Evolutionary conservation across 1,284 basidiomycete genomes (phyloP).

Genomic region (Rhodotorula mucilaginosa): DNA sequence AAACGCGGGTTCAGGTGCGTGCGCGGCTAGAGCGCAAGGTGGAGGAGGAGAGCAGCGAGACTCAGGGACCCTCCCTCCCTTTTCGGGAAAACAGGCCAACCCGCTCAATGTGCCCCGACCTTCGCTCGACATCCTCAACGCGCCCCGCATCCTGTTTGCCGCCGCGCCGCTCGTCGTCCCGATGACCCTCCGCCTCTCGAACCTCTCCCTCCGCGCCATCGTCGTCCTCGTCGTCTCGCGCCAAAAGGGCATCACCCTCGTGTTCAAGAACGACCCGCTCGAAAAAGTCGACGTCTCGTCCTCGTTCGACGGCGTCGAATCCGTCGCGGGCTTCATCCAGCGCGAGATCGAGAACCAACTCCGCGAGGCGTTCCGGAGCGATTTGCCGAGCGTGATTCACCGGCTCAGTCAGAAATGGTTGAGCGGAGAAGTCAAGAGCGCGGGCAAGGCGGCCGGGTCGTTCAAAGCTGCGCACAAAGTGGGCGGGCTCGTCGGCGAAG

Average conservation of each 20-base stretch:
- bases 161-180: constrained; percentile 92
- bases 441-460: constrained; percentile 17
- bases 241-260: constrained; percentile 95
- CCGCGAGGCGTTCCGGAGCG: constrained; percentile 96
- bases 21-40: too few relatives aligned
- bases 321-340: constrained; percentile 95
- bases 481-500: constrained; percentile 9
- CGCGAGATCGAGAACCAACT: constrained; percentile 95
- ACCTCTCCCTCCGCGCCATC: constrained; percentile 89
- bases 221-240: constrained; percentile 96
- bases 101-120: constrained; percentile 83
- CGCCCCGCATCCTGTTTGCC: constrained; percentile 79
- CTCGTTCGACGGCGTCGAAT: constrained; percentile 96
- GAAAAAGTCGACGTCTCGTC: constrained; percentile 97
- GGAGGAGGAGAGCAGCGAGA: background rate
- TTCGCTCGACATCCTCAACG: constrained; percentile 65
- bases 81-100: constrained; percentile 66
- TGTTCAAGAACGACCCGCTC: constrained; percentile 99
- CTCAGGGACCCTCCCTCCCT: constrained; percentile 10
- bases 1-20: constrained; percentile 89
- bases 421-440: constrained; percentile 46
- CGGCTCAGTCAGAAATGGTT: constrained; percentile 90
- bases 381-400: constrained; percentile 95
- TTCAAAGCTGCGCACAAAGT: background rate
- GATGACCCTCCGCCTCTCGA: constrained; percentile 94